Base-by-base conservation (phyloP, 1,284 basidiomycete species). In the Mycena citricolor region DNA sequence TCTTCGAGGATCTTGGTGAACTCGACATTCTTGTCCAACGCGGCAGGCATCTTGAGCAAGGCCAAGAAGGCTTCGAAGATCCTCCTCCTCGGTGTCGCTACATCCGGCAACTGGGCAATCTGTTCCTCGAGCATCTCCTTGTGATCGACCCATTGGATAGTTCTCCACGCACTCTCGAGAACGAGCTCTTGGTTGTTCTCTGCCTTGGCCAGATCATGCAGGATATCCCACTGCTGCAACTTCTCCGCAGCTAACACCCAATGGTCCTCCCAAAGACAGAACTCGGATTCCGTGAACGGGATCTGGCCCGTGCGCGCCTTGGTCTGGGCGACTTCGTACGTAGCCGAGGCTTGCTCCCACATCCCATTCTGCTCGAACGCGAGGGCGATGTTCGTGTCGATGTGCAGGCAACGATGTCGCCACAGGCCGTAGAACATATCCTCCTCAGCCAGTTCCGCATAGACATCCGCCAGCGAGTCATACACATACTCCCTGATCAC, bases 201-300 rank as follows among this genome's bases (percentile, higher is more conserved):
- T 41, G 78, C 83, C 54, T 86, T 86, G 2, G 94, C 94, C n/a
- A 99, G 78, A 37, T 98, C 94, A 49, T 90, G 83, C 13, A 99
- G 75, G 28, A 90, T 81, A 49, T 99, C 97, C 97, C 97, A 99
- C 59, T 98, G 89, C 63, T 99, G 97, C 20, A 99, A 73, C 68
- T 99, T 99, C 66, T 97, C 91, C 0, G 94, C 89, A 4, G 94
- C 83, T 13, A 97, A 71, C 50, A 99, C 90, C 97, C 97, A 99
- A 65, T 99, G 97, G 62, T 99, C 97, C 64, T 99, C 97, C 97
- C 97, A 99, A 14, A 99, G 73, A 58, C 90, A 93, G 64, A 97
- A 99, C 65, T 99, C 97, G 5, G 88, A 79, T 66, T 99, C 97
- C 25, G 90, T 89, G 70, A 97, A 99, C 1, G 94, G 86, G 35